phyloP scores from a whole-genome alignment of 2,329 filamentous ascomycete genomes.

The Chaetomium sp. region DNA sequence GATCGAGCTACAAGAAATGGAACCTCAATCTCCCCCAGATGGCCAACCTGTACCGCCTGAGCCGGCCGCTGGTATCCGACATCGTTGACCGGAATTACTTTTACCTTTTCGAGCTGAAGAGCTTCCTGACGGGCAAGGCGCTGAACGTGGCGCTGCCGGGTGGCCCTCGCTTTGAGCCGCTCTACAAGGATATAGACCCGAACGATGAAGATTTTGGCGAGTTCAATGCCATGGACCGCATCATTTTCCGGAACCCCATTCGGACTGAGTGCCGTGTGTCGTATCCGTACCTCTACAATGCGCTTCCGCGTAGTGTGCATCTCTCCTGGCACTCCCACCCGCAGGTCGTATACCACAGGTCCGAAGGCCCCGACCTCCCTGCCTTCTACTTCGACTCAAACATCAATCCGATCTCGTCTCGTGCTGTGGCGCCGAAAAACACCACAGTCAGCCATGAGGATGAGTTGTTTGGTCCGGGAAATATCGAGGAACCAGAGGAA shows the following conservation, averaged over 20 bases:
- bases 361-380: constrained; percentile 81
- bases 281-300: constrained; percentile 94
- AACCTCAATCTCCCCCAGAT: constrained; percentile 90
- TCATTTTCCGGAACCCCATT: constrained; percentile 94
- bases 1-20: constrained; percentile 94
- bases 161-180: constrained; percentile 88
- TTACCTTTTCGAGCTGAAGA: constrained; percentile 92
- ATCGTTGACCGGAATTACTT: constrained; percentile 96
- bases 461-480: constrained; percentile 78
- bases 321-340: constrained; percentile 91
- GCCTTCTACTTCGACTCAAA: constrained; percentile 98
- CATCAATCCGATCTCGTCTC: constrained; percentile 95
- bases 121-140: constrained; percentile 92
- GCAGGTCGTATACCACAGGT: constrained; percentile 82
- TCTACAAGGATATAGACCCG: constrained; percentile 98
- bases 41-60: constrained; percentile 89
- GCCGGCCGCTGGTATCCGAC: constrained; percentile 83
- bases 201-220: constrained; percentile 99
- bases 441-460: constrained; percentile 90
- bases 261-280: constrained; percentile 93
- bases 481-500: constrained; percentile 66
- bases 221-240: constrained; percentile 98
- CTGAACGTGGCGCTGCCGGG: constrained; percentile 97
- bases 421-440: constrained; percentile 90
- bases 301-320: constrained; percentile 86